Evolutionary conservation across 495 filamentous ascomycete species (phyloP).

Genomic region (Sordaria brevicollis): DNA sequence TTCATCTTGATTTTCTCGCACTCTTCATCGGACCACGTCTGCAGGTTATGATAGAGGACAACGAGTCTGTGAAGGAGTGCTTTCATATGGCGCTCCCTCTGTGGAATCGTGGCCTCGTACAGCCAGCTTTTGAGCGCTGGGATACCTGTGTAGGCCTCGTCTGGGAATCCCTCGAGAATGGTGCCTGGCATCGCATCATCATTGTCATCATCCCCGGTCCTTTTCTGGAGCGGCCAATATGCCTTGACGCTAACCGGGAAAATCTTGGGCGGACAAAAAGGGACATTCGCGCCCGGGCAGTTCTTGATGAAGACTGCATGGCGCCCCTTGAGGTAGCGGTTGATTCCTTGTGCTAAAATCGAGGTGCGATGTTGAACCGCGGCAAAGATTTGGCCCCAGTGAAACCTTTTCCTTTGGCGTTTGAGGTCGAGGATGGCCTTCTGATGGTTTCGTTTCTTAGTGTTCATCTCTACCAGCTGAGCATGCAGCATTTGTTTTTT

Average conservation of each 20-base stretch:
- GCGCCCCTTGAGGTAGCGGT: background rate
- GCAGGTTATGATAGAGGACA: conserved; percentile 4
- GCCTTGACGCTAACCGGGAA: conserved; percentile 9
- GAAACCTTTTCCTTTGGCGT: background rate
- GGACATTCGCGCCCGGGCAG: background rate
- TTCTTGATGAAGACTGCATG: background rate
- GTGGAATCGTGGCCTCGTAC: conserved; percentile 1
- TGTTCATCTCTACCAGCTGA: background rate
- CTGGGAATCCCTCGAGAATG: conserved; percentile 10
- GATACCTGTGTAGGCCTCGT: conserved; percentile 10
- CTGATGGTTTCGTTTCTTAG: background rate
- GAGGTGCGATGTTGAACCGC: background rate
- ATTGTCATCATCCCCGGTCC: no score
- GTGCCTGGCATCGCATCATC: background rate
- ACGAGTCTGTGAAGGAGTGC: conserved; percentile 6
- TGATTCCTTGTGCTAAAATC: background rate
- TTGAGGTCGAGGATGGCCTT: background rate
- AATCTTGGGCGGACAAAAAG: background rate
- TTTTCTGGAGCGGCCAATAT: conserved; percentile 7
- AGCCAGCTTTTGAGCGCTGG: conserved; percentile 14
- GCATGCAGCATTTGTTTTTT: background rate
- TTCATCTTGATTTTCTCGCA: background rate
- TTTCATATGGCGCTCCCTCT: conserved; percentile 9
- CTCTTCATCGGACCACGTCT: conserved; percentile 9
- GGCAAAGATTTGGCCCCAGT: background rate